Conservation (phyloP, 179 eudicot species). For the Silene noctiflora region DNA sequence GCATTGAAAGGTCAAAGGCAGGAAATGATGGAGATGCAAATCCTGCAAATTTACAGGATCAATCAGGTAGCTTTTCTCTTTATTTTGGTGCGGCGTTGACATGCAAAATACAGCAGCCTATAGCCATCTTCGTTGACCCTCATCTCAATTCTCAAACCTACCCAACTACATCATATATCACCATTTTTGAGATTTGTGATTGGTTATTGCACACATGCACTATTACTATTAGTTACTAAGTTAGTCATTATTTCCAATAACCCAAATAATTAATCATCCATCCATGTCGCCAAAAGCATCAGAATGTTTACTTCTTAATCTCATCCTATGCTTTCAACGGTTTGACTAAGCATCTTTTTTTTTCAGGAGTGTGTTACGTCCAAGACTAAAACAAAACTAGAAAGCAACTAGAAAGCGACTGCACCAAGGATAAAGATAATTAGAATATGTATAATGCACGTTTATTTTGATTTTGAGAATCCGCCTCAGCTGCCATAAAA, state of each 20-base stretch:
- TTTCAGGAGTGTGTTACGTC: neutral
- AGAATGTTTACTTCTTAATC: neutral
- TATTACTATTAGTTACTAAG: no score
- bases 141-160: neutral
- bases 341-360: neutral
- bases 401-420: neutral
- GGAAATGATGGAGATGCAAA: neutral
- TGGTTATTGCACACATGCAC: no score
- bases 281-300: neutral
- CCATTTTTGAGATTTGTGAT: neutral
- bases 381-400: neutral
- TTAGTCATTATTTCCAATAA: no score
- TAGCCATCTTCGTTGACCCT: neutral
- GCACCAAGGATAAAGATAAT: no score
- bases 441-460: no score
- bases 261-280: neutral
- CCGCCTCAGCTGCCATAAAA: no score
- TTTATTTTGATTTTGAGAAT: no score
- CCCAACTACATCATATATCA: neutral
- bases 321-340: neutral
- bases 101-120: neutral
- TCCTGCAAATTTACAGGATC: neutral
- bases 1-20: neutral
- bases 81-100: constrained; percentile 4
- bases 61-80: neutral